These are phyloP conservation scores for Plasmodium vivax DNA, from an alignment of 169 alveolate genomes.

Conservation along the genomic window DNA sequence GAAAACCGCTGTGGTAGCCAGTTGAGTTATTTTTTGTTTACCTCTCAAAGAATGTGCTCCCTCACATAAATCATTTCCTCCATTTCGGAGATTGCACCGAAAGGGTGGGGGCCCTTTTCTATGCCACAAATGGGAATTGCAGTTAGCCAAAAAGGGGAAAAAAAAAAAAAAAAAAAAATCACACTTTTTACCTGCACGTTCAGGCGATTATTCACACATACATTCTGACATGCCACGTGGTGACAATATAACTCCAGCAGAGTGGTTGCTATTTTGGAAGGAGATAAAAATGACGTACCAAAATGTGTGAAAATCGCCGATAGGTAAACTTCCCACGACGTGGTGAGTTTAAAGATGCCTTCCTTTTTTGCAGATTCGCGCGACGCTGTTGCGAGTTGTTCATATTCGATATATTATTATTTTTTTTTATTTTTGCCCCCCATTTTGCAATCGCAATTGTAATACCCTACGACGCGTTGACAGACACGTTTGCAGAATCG, in stretches of 20 bases:
- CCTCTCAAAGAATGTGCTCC: neutral
- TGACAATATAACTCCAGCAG: neutral
- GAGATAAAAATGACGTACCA: neutral
- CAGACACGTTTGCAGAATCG: neutral
- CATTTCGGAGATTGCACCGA: neutral
- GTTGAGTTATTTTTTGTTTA: neutral
- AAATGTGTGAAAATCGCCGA: neutral
- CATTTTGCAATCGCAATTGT: neutral
- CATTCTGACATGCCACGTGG: neutral
- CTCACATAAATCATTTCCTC: neutral
- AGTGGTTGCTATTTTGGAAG: neutral
- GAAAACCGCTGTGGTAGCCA: neutral
- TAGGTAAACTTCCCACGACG: neutral
- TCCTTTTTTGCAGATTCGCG: neutral
- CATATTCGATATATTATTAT: neutral
- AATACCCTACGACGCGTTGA: neutral
- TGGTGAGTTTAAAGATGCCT: neutral
- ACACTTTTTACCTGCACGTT: neutral
- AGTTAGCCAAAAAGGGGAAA: neutral
- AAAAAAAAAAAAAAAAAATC: neutral
- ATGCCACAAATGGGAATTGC: neutral
- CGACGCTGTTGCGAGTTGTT: neutral
- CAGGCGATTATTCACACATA: slow-evolving; percentile 1
- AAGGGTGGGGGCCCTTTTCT: neutral
- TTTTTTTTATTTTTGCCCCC: neutral